Evolutionary conservation across 2,329 filamentous ascomycete genomes (phyloP).

Genomic region (Pseudogymnoascus sp.): DNA sequence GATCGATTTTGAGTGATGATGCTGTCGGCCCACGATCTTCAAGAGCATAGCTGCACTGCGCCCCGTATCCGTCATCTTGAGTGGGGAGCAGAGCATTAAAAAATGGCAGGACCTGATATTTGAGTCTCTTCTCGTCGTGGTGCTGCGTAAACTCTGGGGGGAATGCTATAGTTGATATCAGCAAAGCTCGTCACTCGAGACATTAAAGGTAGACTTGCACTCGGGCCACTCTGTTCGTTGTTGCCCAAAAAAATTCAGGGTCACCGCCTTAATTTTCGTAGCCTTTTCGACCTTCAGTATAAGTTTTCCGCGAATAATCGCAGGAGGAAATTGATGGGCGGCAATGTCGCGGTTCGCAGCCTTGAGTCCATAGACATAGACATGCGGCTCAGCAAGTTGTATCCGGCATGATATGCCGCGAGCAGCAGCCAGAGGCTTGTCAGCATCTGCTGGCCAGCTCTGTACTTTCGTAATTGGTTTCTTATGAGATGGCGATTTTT

Average conservation of each 20-base stretch:
- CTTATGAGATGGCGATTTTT: constrained; percentile 25
- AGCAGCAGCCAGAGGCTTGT: constrained; percentile 64
- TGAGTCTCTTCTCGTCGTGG: constrained; percentile 74
- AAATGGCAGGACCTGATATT: constrained; percentile 84
- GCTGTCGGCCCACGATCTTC: constrained; percentile 19
- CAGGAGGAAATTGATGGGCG: constrained; percentile 40
- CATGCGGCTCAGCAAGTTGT: constrained; percentile 66
- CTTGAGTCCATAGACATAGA: constrained; percentile 73
- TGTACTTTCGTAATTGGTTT: constrained; percentile 28
- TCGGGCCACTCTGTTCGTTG: constrained; percentile 95
- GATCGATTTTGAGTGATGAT: constrained; percentile 18
- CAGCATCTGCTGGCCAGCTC: constrained; percentile 40
- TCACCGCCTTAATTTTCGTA: constrained; percentile 86
- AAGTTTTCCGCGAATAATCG: constrained; percentile 77
- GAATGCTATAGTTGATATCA: constrained; percentile 47
- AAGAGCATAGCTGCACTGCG: constrained; percentile 48
- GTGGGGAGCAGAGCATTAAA: constrained; percentile 70
- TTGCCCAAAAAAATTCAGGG: constrained; percentile 74
- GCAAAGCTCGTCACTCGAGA: not conserved
- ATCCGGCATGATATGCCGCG: constrained; percentile 70
- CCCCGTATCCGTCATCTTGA: constrained; percentile 51
- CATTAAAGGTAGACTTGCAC: constrained; percentile 44
- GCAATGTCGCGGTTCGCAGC: constrained; percentile 47
- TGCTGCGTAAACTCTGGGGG: constrained; percentile 78
- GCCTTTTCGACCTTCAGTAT: constrained; percentile 78